Percentiles rank a stretch among this genome's conserved stretches.
Evolutionary conservation across 345 rosid genomes (phyloP).

Genomic region (Capsella bursapastoris): DNA sequence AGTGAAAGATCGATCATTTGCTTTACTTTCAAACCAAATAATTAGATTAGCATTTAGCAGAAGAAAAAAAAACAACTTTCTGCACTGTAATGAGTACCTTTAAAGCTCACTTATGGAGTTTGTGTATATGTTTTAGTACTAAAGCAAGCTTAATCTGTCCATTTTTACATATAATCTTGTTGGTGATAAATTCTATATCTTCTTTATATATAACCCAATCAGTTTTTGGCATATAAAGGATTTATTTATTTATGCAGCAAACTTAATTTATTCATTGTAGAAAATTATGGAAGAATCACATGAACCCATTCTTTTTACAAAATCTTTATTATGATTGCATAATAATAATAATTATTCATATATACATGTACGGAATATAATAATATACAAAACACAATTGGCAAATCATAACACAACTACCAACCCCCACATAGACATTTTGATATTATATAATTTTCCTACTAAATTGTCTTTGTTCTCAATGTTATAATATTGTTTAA

Average conservation of each 20-base stretch:
- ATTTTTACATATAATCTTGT: neutral
- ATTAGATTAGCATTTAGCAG: conserved; percentile 4
- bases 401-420: neutral
- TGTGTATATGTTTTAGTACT: conserved; percentile 13
- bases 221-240: neutral
- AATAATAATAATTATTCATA: neutral
- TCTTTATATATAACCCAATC: neutral
- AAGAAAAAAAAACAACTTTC: conserved; percentile 18
- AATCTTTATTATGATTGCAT: neutral
- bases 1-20: conserved; percentile 23
- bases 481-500: neutral
- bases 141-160: conserved; percentile 25
- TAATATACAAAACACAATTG: neutral
- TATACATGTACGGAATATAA: neutral
- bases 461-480: neutral
- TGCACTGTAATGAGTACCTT: conserved; percentile 42
- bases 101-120: conserved; percentile 37
- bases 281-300: conserved; percentile 15
- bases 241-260: neutral
- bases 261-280: neutral
- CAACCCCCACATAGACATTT: conserved; percentile 1
- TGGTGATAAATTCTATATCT: conserved; percentile 3
- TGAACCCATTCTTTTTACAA: conserved; percentile 1
- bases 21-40: conserved; percentile 36
- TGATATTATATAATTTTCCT: neutral